These are phyloP conservation scores for Marasmius oreades DNA, from an alignment of 1,284 basidiomycete species.

Conservation along the genomic window DNA sequence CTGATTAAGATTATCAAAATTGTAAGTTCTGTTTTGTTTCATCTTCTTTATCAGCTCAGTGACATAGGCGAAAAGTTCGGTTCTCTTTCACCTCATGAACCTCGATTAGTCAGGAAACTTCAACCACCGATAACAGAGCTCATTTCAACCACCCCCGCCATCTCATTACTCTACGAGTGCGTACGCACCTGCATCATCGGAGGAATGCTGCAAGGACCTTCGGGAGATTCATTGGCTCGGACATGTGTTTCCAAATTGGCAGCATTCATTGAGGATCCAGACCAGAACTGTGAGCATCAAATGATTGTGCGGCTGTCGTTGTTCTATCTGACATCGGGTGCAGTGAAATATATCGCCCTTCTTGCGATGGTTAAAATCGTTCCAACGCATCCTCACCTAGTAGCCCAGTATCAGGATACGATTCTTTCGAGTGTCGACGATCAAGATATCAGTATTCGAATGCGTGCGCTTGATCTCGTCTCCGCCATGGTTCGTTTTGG, in stretches of 20 bases:
- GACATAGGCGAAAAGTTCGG: constrained; percentile 67
- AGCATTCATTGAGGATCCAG: constrained; percentile 86
- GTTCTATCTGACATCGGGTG: constrained; percentile 9
- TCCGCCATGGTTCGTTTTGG: constrained; percentile 77
- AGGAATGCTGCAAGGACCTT: constrained; percentile 84
- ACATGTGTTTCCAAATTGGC: constrained; percentile 94
- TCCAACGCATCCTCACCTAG: constrained; percentile 86
- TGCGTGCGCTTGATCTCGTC: constrained; percentile 92
- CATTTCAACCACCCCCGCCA: constrained; percentile 94
- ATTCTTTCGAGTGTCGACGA: constrained; percentile 91
- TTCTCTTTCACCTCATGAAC: constrained; percentile 86
- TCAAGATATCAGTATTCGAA: constrained; percentile 91
- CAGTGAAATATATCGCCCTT: constrained; percentile 96
- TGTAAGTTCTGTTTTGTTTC: constrained; percentile 39
- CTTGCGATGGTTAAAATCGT: constrained; percentile 96
- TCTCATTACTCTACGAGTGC: constrained; percentile 96
- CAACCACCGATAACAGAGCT: constrained; percentile 91
- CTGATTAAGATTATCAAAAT: constrained; percentile 98
- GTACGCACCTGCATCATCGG: constrained; percentile 98
- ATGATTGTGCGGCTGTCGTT: background rate
- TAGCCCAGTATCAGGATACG: constrained; percentile 90
- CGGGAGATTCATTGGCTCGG: constrained; percentile 80
- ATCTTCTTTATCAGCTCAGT: background rate
- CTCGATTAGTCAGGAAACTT: constrained; percentile 90
- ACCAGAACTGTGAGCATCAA: constrained; percentile 83